Evolutionary conservation across 202 grass and related monocot genomes (phyloP), one percentile per base, ranked within the genome.

Genomic region (Cymbopogon flexuosus): DNA sequence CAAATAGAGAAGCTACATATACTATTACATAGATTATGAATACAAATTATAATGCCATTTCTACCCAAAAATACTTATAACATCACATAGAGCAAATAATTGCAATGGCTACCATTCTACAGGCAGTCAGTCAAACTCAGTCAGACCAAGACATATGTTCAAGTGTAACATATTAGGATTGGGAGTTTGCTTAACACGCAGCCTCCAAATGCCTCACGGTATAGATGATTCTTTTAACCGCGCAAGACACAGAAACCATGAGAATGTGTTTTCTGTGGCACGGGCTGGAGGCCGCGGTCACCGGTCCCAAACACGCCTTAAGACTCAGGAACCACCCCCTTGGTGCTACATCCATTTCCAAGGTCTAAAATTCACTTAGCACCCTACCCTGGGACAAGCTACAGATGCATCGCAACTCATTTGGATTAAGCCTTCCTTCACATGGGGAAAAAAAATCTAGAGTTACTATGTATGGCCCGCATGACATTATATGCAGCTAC

Each of bases 21-120:
- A 68, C 13, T 35, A 67, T 79, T 83, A 72, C 30, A 58, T 31
- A 72, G 65, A 68, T 57, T 5, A 59, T 39, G 45, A 83, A 19
- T 23, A 57, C 9, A 27, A 31, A 35, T 36, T 72, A 34, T 15
- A 87, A 10, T 58, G 58, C 12, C n/a, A 47, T 45, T 73, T 87
- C 65, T 83, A 78, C 10, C 24, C 45, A 11, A 49, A 47, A 46
- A 70, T 16, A 70, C 12, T 70, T 66, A 77, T 5, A 66, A 19
- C 35, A 65, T 21, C 72, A 15, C 3, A 87, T 10, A 36, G 31
- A 70, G 12, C 16, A 77, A 23, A 81, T 5, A 77, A 70, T 65
- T 87, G 72, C 36, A 75, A 43, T 15, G 21, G 40, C 8, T 27
- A 79, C 15, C 67, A 60, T 49, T 15, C 23, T 34, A 51, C 27